phyloP scores from a whole-genome alignment of 2,329 filamentous ascomycete species.

The Alternaria brassicae region DNA sequence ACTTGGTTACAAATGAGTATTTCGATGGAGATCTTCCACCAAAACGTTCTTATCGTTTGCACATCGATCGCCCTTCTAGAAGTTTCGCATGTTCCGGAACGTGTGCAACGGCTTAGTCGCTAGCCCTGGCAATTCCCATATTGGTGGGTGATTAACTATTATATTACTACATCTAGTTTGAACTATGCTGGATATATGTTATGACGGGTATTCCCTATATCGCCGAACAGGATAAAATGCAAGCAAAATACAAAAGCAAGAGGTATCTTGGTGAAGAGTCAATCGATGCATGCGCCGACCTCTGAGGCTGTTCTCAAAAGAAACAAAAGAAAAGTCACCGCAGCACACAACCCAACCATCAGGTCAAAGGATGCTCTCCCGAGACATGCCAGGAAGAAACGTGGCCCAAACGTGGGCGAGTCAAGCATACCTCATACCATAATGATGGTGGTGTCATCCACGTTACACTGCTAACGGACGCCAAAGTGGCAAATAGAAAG shows the following conservation, averaged over 20 bases:
- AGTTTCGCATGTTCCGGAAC: constrained; percentile 1
- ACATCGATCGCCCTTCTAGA: background rate
- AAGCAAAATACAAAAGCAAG: constrained; percentile 20
- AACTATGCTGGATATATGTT: constrained; percentile 3
- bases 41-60: background rate
- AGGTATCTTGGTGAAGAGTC: constrained; percentile 31
- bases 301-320: background rate
- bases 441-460: constrained; percentile 5
- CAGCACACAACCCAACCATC: constrained; percentile 8
- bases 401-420: background rate
- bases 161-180: constrained; percentile 6
- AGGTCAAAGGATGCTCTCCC: constrained; percentile 4
- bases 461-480: constrained; percentile 18
- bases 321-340: constrained; percentile 7
- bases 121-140: background rate
- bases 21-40: background rate
- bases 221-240: constrained; percentile 1
- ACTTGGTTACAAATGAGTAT: background rate
- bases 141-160: constrained; percentile 1
- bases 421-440: constrained; percentile 2
- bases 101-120: background rate
- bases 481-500: constrained; percentile 14
- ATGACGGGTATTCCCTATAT: constrained; percentile 3
- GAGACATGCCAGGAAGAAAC: background rate
- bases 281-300: constrained; percentile 18